Base-by-base conservation (phyloP, 192 early-diverging fungal species). In the Chytriomyces hyalinus region DNA sequence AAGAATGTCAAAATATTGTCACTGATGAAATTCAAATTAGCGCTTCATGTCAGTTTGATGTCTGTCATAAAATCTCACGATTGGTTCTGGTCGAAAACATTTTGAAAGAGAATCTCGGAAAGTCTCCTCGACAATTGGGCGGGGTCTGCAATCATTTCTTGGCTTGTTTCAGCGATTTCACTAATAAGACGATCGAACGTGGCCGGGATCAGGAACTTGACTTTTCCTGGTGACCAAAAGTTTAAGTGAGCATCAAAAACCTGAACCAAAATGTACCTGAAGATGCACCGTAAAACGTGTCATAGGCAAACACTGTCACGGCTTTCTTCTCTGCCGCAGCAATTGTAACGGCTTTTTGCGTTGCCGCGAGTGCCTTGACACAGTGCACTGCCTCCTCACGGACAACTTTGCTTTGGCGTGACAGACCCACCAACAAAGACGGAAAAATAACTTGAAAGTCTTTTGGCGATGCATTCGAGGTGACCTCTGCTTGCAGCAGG, bases 351-450 rank as follows among this genome's bases (percentile, higher is more conserved):
- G 28, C 28, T 26, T 80, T 49, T 22, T 73, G 76, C 17, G 81
- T 79, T 6, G 77, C 70, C 46, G 85, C 81, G 61, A 92, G 81
- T 17, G 84, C 77, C 61, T 87, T 73, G 20, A 96, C 65, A 73
- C 93, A 94, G 1, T 75, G 63, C 13, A 92, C 73, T 6, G 92
- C 92, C 5, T 85, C 80, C 5, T 83, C 80, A 46, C 96, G 93
- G 49, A 95, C 85, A 11, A 80, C 76, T 49, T 78, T 78, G 61
- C 86, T 75, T 6, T 74, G 72, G 78, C 92, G 86, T 10, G 73
- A 78, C 28, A 98, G 82, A 22, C 87, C 84, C 22, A 93, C 84
- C 20, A 98, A 73, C 22, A 98, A 73, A 0, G 88, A 80, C 7
- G 96, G 95, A 0, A 89, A 44, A 6, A 87, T 10, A 11, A 89